phyloP scores from a whole-genome alignment of 306 rosid genomes.

The Cucumis sativus region Cucumber_9930_V3 NC_026655.2:15819501-15820000 shows the following conservation, averaged over 20 bases:
- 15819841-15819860: not conserved
- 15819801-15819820: not conserved
- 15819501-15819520: slow-evolving; percentile 55
- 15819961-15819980: not conserved
- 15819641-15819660: slow-evolving; percentile 27
- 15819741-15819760: not conserved
- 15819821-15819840: not conserved
- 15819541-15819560: slow-evolving; percentile 20
- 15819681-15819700: slow-evolving; percentile 16
- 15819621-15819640: slow-evolving; percentile 45
- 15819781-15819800: not conserved
- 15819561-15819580: not conserved
- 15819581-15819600: not conserved
- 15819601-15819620: slow-evolving; percentile 7
- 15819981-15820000: not conserved
- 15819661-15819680: slow-evolving; percentile 35
- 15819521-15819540: slow-evolving; percentile 49
- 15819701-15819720: not conserved
- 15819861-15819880: not conserved
- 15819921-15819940: not conserved
- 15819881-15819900: not conserved
- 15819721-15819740: not conserved
- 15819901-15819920: not conserved
- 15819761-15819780: not conserved
- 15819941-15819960: not conserved